Base-by-base conservation (phyloP, 768 basidiomycete species). In the Albatrellus ellisii region DNA sequence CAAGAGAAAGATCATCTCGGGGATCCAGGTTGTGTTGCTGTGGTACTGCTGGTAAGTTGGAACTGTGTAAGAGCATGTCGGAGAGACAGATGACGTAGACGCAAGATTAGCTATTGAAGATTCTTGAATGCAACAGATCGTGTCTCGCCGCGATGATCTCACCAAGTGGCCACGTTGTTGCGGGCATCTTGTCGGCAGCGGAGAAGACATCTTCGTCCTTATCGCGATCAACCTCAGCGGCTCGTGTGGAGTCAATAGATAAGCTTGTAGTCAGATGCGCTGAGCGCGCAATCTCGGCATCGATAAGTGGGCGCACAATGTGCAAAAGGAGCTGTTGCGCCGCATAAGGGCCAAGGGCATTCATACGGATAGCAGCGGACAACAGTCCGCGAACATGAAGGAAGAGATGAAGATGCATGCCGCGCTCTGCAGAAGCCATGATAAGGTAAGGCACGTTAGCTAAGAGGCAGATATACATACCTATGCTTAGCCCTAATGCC, bases 111-210 rank as follows among this genome's bases (percentile, higher is more conserved):
- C 81, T 84, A 61, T 98, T 98, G 70, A 98, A 98, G 48, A 97
- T 88, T 46, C 91, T 72, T 26, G 89, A 91, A 63, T 97, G 92
- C 61, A 91, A 85, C 54, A 90, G 62, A 62, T 97, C 94, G 59
- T 98, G 94, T 44, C 94, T 68, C 33, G 77, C 73, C 25, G 82
- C 78, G 25, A 97, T 67, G 27, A 97, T 81, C 62, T 98, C 94
- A 11, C 90, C 91, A 17, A 98, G 60, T 2, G 92, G 94, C 92
- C 92, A 97, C 11, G 87, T 95, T 51, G 78, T 89, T 31, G 81
- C 79, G 7, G 91, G 89, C 8, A 18, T 15, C 7, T 15, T 26
- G 6, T 14, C 14, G 17, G 15, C 26, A 10, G 25, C 38, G 11
- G 25, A 22, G 3, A 39, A 6, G 0, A 77, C 81, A 26, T 64